Percentiles rank a stretch among this genome's conserved stretches.
These are phyloP conservation scores for Teratosphaeria destructans DNA, from an alignment of 2,329 filamentous ascomycete species.

Conservation along the genomic window DNA sequence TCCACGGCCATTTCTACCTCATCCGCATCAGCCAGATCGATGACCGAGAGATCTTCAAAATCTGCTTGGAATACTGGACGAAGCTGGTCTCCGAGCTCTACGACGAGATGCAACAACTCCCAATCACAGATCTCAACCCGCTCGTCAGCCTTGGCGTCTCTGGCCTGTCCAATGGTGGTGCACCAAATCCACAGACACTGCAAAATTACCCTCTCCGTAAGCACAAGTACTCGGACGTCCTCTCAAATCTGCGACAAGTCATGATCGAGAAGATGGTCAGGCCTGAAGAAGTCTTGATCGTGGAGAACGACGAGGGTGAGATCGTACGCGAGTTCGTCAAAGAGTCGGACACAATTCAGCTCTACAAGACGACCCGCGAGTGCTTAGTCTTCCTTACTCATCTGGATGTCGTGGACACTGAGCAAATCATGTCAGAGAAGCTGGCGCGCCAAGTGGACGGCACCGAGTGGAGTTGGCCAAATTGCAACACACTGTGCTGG, in stretches of 20 bases:
- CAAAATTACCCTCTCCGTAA: conserved; percentile 89
- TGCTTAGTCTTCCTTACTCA: conserved; percentile 96
- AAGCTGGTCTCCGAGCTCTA: conserved; percentile 96
- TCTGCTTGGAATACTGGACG: conserved; percentile 97
- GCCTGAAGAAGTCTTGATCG: conserved; percentile 93
- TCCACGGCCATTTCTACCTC: conserved; percentile 94
- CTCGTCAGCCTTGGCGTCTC: conserved; percentile 67
- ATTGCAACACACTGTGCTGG: conserved; percentile 99
- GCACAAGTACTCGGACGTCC: conserved; percentile 91
- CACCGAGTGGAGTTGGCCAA: conserved; percentile 96
- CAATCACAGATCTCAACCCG: conserved; percentile 85
- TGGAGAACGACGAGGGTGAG: conserved; percentile 99
- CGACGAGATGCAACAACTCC: conserved; percentile 96
- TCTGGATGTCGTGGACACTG: conserved; percentile 91
- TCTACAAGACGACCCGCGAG: conserved; percentile 98
- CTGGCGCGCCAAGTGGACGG: conserved; percentile 90
- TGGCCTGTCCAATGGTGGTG: conserved; percentile 66
- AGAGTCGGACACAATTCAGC: conserved; percentile 95
- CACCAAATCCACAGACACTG: conserved; percentile 73
- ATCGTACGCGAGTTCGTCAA: conserved; percentile 99
- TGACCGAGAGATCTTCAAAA: conserved; percentile 98
- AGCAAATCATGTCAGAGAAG: conserved; percentile 99
- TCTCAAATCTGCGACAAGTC: conserved; percentile 87
- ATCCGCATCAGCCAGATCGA: conserved; percentile 98
- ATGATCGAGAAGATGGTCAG: conserved; percentile 99